Percentiles rank a stretch among this genome's conserved stretches.
phyloP scores from a whole-genome alignment of 2,329 filamentous ascomycete species.

The Juglanconis sp. region DNA sequence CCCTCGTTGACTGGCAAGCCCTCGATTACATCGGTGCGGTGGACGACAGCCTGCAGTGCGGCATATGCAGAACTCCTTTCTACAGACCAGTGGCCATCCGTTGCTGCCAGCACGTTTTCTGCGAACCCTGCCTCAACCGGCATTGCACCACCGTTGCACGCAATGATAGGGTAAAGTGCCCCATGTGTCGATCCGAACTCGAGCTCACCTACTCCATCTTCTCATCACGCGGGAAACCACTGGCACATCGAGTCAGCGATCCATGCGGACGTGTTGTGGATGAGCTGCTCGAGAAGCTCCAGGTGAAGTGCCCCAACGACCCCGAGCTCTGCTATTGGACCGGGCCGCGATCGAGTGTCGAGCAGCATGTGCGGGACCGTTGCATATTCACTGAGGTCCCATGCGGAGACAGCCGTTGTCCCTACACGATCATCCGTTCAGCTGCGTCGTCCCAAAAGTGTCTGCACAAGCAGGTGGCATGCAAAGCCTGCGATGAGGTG shows the following conservation, averaged over 20 bases:
- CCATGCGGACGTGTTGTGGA: slow-evolving; percentile 45
- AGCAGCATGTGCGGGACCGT: slow-evolving; percentile 54
- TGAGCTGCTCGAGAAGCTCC: slow-evolving; percentile 59
- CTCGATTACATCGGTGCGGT: slow-evolving; percentile 31
- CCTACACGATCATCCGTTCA: too few relatives aligned
- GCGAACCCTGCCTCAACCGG: slow-evolving; percentile 51
- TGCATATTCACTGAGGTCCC: slow-evolving; percentile 51
- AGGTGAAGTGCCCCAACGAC: slow-evolving; percentile 55
- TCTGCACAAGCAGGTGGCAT: not conserved
- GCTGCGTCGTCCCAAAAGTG: too few relatives aligned
- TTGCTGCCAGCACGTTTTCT: slow-evolving; percentile 64
- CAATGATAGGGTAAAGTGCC: slow-evolving; percentile 45
- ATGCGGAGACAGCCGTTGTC: slow-evolving; percentile 48
- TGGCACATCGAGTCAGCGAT: not conserved
- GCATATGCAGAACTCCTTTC: slow-evolving; percentile 56
- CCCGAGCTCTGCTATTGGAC: slow-evolving; percentile 48
- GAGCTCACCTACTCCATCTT: slow-evolving; percentile 1
- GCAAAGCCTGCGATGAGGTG: slow-evolving; percentile 2
- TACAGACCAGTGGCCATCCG: slow-evolving; percentile 57
- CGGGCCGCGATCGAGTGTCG: slow-evolving; percentile 51
- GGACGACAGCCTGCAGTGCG: slow-evolving; percentile 34
- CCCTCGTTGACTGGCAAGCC: slow-evolving; percentile 26
- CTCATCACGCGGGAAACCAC: slow-evolving; percentile 31
- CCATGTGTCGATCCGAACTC: slow-evolving; percentile 53
- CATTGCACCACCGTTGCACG: slow-evolving; percentile 25